A percentile compares a stretch with the other conserved stretches of the same genome.
Conservation (phyloP, 2,329 filamentous ascomycete genomes). For the Hypoxylon sp. region DNA sequence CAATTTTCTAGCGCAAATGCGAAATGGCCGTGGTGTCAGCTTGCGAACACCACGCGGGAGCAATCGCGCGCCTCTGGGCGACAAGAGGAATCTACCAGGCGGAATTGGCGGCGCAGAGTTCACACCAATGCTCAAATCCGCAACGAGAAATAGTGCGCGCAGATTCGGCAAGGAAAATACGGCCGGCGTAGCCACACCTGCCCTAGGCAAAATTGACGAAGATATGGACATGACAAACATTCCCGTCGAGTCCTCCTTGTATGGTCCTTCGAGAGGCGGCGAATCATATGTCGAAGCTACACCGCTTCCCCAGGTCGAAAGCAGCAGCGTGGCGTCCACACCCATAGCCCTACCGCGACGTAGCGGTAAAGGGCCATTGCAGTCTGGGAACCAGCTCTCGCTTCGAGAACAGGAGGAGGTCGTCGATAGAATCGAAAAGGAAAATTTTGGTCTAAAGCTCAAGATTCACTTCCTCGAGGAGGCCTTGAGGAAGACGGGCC, state of each 20-base stretch:
- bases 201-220: constrained; percentile 75
- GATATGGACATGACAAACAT: constrained; percentile 81
- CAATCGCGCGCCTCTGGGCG: constrained; percentile 76
- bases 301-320: constrained; percentile 80
- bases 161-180: constrained; percentile 74
- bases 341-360: constrained; percentile 80
- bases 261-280: constrained; percentile 75
- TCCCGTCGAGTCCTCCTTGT: constrained; percentile 79
- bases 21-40: constrained; percentile 73
- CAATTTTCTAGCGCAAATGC: constrained; percentile 82
- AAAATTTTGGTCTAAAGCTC: constrained; percentile 96
- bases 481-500: constrained; percentile 86
- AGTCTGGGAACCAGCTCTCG: constrained; percentile 91
- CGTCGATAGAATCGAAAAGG: constrained; percentile 96
- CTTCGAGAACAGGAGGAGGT: constrained; percentile 95
- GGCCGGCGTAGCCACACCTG: constrained; percentile 76
- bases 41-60: constrained; percentile 79
- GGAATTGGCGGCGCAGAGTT: constrained; percentile 83
- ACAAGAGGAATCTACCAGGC: constrained; percentile 79
- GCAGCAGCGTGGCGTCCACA: constrained; percentile 86
- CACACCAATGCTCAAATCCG: constrained; percentile 90
- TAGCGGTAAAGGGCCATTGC: constrained; percentile 76
- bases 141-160: constrained; percentile 79
- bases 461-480: constrained; percentile 98
- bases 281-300: constrained; percentile 78